These are phyloP conservation scores for Ceratocystis diversiconidia DNA, from an alignment of 2,329 filamentous ascomycete genomes.

Conservation along the genomic window DNA sequence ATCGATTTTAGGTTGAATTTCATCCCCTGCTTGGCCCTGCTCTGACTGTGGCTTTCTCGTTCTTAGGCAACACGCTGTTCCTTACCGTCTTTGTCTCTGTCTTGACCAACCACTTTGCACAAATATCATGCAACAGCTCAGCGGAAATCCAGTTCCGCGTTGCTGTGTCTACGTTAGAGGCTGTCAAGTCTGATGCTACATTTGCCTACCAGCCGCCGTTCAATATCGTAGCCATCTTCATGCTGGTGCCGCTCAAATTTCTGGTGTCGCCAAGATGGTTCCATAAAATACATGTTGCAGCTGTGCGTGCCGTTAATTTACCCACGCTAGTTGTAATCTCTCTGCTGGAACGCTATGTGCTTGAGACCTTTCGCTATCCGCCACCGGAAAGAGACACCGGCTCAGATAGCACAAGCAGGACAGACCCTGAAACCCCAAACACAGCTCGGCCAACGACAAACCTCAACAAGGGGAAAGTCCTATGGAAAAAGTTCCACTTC, in stretches of 20 bases:
- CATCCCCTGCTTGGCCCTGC: slow-evolving; percentile 66
- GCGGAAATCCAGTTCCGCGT: slow-evolving; percentile 75
- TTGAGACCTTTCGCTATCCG: slow-evolving; percentile 30
- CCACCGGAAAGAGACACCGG: slow-evolving; percentile 19
- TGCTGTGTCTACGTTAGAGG: slow-evolving; percentile 69
- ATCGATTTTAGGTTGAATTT: slow-evolving; percentile 54
- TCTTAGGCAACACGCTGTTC: slow-evolving; percentile 75
- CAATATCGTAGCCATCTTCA: slow-evolving; percentile 61
- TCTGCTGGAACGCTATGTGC: slow-evolving; percentile 51
- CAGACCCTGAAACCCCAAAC: slow-evolving; percentile 18
- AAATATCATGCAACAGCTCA: slow-evolving; percentile 59
- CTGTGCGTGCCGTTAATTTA: slow-evolving; percentile 59
- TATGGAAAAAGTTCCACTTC: slow-evolving; percentile 55
- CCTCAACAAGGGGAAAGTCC: slow-evolving; percentile 23
- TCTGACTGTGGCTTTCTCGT: slow-evolving; percentile 72
- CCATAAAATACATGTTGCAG: slow-evolving; percentile 74
- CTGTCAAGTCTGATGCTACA: slow-evolving; percentile 70
- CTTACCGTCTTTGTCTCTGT: slow-evolving; percentile 81
- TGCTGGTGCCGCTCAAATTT: slow-evolving; percentile 65
- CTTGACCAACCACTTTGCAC: slow-evolving; percentile 70
- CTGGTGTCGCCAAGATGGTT: slow-evolving; percentile 72
- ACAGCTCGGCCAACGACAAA: background rate
- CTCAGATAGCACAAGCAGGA: background rate
- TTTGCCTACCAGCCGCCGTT: slow-evolving; percentile 75
- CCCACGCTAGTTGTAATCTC: slow-evolving; percentile 60